Base-by-base conservation (phyloP, 768 basidiomycete genomes). In the Suillus alpinus region DNA sequence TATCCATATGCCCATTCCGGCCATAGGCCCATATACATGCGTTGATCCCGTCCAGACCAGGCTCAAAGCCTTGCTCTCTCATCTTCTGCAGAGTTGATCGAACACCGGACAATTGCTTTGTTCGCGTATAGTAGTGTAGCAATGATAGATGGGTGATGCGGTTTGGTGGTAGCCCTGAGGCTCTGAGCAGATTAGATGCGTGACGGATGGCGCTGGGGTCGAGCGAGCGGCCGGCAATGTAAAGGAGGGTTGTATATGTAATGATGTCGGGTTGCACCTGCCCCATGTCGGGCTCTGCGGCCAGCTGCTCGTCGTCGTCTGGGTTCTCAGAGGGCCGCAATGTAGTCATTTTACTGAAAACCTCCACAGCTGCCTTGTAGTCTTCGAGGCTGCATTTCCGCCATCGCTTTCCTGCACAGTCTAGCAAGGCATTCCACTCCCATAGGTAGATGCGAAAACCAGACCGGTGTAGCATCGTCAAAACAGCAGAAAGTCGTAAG, bases 401-500 rank as follows among this genome's bases (percentile, higher is more conserved):
- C 76, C 81, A 85, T 3, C 89, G 88, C 61, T 80, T 82, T 16
- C 86, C 90, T 0, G 87, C 85, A 67, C 78, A 80, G 65, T 88
- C 81, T 61, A 93, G 82, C 49, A 94, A 78, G 8, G 83, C 77
- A 68, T 92, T 93, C 89, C 91, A 93, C 69, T 92, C 84, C 79
- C 84, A 85, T n/a, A 75, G 66, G 63, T 82, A 77, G 36, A 91
- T 70, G 12, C 59, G 74, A 26, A 85, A 87, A 13, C 84, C 86
- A n/a, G 75, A 77, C 23, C 73, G 73, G 60, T 81, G 83, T 43
- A 93, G 75, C 47, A 78, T 79, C 46, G 81, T 81, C 63, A 92
- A 68, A 13, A 91, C 82, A n/a, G 86, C 81, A n/a, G 91, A 77
- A 4, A 93, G 78, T 13, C 84, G 86, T 9, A 86, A 78, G 72